Evolutionary conservation across 1,284 basidiomycete species (phyloP), one percentile per base, ranked within the genome.

Genomic region (Sanghuangporus baumii): DNA sequence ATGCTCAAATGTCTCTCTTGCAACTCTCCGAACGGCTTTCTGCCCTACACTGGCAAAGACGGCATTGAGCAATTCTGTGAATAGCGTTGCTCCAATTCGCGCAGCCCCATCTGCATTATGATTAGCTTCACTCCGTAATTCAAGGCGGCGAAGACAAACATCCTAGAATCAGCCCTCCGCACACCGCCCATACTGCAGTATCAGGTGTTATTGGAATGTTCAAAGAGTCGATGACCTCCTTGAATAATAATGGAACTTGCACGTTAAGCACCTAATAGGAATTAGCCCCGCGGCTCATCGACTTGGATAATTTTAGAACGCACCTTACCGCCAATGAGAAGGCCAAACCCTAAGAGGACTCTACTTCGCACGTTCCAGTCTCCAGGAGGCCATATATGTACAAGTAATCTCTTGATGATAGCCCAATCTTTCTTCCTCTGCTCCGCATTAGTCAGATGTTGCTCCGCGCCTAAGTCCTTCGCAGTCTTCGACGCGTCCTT

Each of bases 11-110:
- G 97, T 98, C 67, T 94, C 89, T 26, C 90, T 79, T 0, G 97
- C 96, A 46, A 99, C 96, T 72, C 91, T 90, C 54, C 96, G 89
- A 63, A 99, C 93, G 0, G 96, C 96, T 34, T 87, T 85, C 72
- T 99, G 97, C 1, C 96, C 93, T 60, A 99, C 96, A 59, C 92
- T 94, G 61, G 96, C 96, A 68, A 99, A 99, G 7, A 98, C 88
- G 0, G 97, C 96, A 70, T 99, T 99, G 36, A 98, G 79, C 0
- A 98, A 79, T 75, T 99, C 96, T 6, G 89, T 88, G 68, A 95
- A 98, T 6, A 96, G 80, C 0, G 93, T 92, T 3, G 97, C 88
- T 37, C 93, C 90, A 46, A 99, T 85, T 46, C 97, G 84, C 0
- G 96, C 95, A 1, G 89, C 84, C 3, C 95, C 97, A 70, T 98